A percentile compares a stretch with the other conserved stretches of the same genome.
Evolutionary conservation across 1,284 basidiomycete genomes (phyloP).

Genomic region (Grifola frondosa): DNA sequence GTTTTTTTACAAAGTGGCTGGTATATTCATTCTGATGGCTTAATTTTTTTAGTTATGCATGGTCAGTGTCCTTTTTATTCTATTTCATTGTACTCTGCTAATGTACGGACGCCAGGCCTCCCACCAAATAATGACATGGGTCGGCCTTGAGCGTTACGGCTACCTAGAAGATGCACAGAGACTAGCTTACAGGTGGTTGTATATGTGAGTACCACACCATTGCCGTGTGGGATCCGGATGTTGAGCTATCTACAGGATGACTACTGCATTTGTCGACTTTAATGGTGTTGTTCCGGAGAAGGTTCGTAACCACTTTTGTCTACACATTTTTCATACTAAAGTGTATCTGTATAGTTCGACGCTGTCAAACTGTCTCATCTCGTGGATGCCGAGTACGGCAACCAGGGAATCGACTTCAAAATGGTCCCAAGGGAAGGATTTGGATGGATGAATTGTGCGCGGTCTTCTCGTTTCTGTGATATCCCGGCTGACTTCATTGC

Average conservation of each 20-base stretch:
- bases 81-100: conserved; percentile 6
- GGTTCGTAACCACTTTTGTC: conserved; percentile 37
- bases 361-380: conserved; percentile 93
- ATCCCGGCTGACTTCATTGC: background rate
- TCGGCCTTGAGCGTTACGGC: conserved; percentile 94
- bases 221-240: background rate
- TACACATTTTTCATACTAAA: background rate
- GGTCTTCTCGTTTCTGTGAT: conserved; percentile 9
- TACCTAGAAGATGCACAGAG: conserved; percentile 93
- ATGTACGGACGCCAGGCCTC: conserved; percentile 69
- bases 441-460: conserved; percentile 92
- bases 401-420: conserved; percentile 97
- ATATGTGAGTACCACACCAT: conserved; percentile 66
- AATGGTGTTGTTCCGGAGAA: conserved; percentile 98
- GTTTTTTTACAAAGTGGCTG: conserved; percentile 32
- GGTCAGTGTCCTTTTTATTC: conserved; percentile 36
- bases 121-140: conserved; percentile 98
- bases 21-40: conserved; percentile 18
- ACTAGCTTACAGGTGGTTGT: conserved; percentile 93
- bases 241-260: conserved; percentile 61
- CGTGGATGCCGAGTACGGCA: conserved; percentile 98
- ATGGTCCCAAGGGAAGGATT: conserved; percentile 96
- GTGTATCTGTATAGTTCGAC: conserved; percentile 65
- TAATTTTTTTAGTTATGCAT: conserved; percentile 54
- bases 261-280: conserved; percentile 90